A percentile compares a stretch with the other conserved stretches of the same genome.
Conservation (phyloP, 208 protist genomes). For the Wallacemonas sp. region DNA sequence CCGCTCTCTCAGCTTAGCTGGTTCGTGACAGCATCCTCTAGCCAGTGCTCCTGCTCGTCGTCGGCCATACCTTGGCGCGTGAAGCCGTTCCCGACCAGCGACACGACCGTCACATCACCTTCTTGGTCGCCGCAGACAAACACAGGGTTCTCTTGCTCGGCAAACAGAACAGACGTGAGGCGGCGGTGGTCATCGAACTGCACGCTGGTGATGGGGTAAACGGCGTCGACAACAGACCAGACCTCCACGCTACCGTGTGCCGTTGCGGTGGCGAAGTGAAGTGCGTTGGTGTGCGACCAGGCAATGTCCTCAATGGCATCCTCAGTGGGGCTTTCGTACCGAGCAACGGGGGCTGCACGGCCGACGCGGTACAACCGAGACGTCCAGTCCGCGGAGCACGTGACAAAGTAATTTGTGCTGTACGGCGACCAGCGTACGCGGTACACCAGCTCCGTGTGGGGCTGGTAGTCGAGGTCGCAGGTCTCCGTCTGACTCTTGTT, state of each 20-base stretch:
- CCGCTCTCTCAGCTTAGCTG: constrained; percentile 27
- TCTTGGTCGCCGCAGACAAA: constrained; percentile 89
- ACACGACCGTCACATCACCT: constrained; percentile 87
- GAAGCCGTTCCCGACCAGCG: constrained; percentile 40
- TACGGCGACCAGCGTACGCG: constrained; percentile 93
- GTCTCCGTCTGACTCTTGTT: constrained; percentile 95
- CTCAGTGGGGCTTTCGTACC: constrained; percentile 83
- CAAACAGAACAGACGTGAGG: constrained; percentile 84
- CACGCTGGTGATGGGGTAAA: constrained; percentile 66
- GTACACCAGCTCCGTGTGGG: constrained; percentile 95
- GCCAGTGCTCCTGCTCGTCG: constrained; percentile 79
- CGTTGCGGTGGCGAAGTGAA: constrained; percentile 92
- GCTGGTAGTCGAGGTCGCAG: constrained; percentile 92
- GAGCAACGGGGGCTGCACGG: constrained; percentile 44
- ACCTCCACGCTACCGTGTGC: constrained; percentile 83
- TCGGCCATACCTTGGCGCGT: constrained; percentile 46
- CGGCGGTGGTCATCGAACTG: constrained; percentile 69
- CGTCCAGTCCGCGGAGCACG: constrained; percentile 96
- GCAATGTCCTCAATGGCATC: constrained; percentile 92
- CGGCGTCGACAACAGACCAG: constrained; percentile 71
- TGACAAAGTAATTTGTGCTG: constrained; percentile 89
- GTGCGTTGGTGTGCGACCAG: constrained; percentile 91
- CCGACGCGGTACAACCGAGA: constrained; percentile 91
- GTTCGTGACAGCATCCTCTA: constrained; percentile 71
- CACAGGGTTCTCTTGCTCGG: constrained; percentile 81